phyloP scores from a whole-genome alignment of 2,329 filamentous ascomycete species.

The Fusarium haematococcum region DNA sequence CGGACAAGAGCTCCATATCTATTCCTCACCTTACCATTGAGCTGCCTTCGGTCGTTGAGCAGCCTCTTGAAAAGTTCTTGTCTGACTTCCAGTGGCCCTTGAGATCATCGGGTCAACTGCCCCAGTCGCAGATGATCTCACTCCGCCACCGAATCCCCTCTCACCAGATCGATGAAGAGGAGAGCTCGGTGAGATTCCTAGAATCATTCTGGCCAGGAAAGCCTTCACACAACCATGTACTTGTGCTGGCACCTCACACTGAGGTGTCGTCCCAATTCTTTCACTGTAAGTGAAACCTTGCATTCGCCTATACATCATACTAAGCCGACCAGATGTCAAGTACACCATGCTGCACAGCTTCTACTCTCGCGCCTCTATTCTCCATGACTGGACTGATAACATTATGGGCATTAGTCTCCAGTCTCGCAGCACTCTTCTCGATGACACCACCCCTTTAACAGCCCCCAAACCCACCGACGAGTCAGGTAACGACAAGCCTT shows the following conservation, averaged over 20 bases:
- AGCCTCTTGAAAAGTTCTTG: constrained; percentile 72
- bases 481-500: constrained; percentile 61
- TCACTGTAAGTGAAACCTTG: constrained; percentile 68
- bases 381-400: constrained; percentile 60
- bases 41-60: constrained; percentile 78
- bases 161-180: constrained; percentile 70
- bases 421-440: constrained; percentile 72
- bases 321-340: constrained; percentile 70
- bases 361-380: constrained; percentile 68
- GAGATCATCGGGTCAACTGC: constrained; percentile 48
- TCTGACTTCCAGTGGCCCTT: constrained; percentile 77
- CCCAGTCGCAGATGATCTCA: constrained; percentile 67
- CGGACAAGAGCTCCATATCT: constrained; percentile 79
- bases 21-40: constrained; percentile 86
- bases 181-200: constrained; percentile 79
- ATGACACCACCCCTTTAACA: constrained; percentile 68
- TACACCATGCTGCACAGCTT: constrained; percentile 82
- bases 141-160: constrained; percentile 79
- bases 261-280: constrained; percentile 86
- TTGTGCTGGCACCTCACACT: constrained; percentile 85
- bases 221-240: constrained; percentile 74
- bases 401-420: constrained; percentile 86
- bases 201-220: constrained; percentile 88
- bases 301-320: not conserved
- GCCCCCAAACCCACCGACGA: constrained; percentile 51